Evolutionary conservation across 164 flowering plant genomes (phyloP), one percentile per base, ranked within the genome.

Genomic region (Magnolia kwangsiensis): DNA sequence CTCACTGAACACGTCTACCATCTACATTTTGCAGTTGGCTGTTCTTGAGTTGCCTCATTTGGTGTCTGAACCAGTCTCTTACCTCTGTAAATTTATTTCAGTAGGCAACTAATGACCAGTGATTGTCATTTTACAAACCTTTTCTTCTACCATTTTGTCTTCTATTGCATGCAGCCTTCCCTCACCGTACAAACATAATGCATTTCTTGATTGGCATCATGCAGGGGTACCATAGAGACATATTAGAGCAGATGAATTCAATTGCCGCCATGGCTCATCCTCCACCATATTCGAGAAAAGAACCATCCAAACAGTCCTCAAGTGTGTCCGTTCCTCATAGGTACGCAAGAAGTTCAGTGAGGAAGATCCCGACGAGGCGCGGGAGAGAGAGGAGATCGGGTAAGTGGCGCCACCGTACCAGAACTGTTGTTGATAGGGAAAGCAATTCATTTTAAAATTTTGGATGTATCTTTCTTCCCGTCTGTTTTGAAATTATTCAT

Each of bases 181-280:
- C 64, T 4, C 7, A 16, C n/a, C 3, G 3, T 73, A 51, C 2
- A 8, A 64, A 6, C 13, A 13, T 23, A 14, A 0, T 27, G n/a
- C 10, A 24, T 49, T 3, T 67, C 27, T 18, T 51, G 21, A 29
- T 66, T 67, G 27, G 69, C 55, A 10, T 72, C 73, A 19, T 82
- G 51, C 88, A 92, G 98, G 87, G 89, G 69, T 92, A 95, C 81
- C 98, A 95, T 74, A 86, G 89, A 81, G 97, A 91, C 63, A 19
- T 92, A 69, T 78, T 94, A 76, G 92, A 89, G 83, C 90, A 85
- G 50, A 88, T 80, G 88, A 71, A 89, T 63, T 86, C 92, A 2
- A 66, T 70, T 50, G 76, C 72, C 66, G 50, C 82, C 2, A 29
- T 16, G 14, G 10, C 66, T 70, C 82, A 58, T 65, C 79, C 70